A percentile compares a stretch with the other conserved stretches of the same genome.
Evolutionary conservation across 202 grass and related monocot genomes (phyloP).

Genomic region (Saccharum hybrid): DNA sequence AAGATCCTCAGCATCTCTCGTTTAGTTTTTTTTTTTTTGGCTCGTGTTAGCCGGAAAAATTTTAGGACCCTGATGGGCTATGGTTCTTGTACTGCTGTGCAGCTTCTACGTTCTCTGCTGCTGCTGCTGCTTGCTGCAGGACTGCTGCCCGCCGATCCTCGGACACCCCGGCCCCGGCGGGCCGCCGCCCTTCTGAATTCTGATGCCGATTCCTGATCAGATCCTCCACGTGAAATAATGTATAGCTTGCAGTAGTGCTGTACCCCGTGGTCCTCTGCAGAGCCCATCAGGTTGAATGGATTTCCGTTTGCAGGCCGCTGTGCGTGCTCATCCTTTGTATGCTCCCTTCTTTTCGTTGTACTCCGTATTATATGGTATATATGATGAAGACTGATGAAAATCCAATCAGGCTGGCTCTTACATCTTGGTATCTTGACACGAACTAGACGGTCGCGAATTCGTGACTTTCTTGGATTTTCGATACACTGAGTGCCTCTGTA

Average conservation of each 20-base stretch:
- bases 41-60: no score
- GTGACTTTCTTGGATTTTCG: not conserved
- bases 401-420: not conserved
- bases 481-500: constrained; percentile 7
- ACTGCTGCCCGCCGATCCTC: constrained; percentile 57
- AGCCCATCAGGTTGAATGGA: not conserved
- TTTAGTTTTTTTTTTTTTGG: not conserved
- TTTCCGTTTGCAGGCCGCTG: not conserved
- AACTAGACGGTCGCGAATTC: not conserved
- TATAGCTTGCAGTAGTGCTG: not conserved
- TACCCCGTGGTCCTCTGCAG: not conserved
- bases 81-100: constrained; percentile 23
- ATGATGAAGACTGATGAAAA: not conserved
- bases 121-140: constrained; percentile 52
- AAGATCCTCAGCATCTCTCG: not conserved
- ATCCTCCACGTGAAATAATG: not conserved
- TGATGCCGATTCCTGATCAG: not conserved
- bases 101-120: constrained; percentile 70
- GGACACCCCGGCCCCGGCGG: constrained; percentile 7
- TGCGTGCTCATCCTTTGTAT: not conserved
- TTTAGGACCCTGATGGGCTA: not conserved
- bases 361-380: no score
- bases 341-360: not conserved
- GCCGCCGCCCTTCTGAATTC: constrained; percentile 46
- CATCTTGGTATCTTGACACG: not conserved